Evolutionary conservation across 176 grass and related monocot genomes (phyloP).

Genomic region (Carex pumila): DNA sequence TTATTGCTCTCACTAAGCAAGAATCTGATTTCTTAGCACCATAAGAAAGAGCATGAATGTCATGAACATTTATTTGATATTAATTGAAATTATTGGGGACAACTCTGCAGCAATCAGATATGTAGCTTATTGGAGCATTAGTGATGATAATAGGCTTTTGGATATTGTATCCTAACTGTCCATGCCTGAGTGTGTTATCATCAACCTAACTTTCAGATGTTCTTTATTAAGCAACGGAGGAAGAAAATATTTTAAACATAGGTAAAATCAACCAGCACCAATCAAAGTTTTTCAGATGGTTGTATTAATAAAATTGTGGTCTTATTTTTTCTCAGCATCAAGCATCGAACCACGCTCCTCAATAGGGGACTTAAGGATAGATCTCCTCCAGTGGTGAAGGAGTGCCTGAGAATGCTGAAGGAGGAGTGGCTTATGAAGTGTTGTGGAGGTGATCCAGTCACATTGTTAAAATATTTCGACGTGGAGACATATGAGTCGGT

Average conservation of each 20-base stretch:
- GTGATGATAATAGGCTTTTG: not conserved
- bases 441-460: constrained; percentile 44
- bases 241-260: not conserved
- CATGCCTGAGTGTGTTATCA: not conserved
- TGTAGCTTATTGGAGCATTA: not conserved
- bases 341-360: constrained; percentile 82
- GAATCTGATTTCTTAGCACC: not conserved
- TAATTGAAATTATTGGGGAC: constrained; percentile 1
- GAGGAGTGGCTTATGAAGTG: constrained; percentile 90
- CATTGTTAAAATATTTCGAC: constrained; percentile 80
- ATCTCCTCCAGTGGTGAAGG: constrained; percentile 52
- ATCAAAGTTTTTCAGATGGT: not conserved
- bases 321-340: constrained; percentile 61
- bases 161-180: not conserved
- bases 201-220: not conserved
- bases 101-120: not conserved
- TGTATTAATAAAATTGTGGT: constrained; percentile 7
- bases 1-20: not conserved
- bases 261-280: not conserved
- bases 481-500: constrained; percentile 90
- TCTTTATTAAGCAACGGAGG: not conserved
- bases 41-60: not conserved
- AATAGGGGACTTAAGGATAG: constrained; percentile 76
- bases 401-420: constrained; percentile 88
- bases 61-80: not conserved